Evolutionary conservation across 2,329 filamentous ascomycete species (phyloP).

Genomic region (Escovopsis sp.): DNA sequence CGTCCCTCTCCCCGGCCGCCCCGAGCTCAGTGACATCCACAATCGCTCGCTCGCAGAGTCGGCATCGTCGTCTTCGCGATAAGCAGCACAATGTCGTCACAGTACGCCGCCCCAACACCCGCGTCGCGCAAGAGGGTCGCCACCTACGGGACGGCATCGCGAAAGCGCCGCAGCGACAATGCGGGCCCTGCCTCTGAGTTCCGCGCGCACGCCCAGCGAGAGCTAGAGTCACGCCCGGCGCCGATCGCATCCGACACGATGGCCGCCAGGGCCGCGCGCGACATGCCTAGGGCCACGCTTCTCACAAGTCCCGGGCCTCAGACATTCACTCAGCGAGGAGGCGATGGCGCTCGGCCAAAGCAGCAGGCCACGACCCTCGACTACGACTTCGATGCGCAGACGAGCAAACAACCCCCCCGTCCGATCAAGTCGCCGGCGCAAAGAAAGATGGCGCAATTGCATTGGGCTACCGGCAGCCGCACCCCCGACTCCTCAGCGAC

Average conservation of each 20-base stretch:
- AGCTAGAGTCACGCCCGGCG: not conserved
- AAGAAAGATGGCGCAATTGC: not conserved
- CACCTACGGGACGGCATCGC: constrained; percentile 15
- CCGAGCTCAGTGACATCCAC: no score
- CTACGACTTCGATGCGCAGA: not conserved
- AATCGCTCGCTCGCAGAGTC: no score
- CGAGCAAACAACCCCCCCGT: not conserved
- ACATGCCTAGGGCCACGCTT: not conserved
- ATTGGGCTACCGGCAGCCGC: not conserved
- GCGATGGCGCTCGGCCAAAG: not conserved
- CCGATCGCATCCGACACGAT: not conserved
- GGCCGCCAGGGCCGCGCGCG: not conserved
- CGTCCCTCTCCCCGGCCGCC: no score
- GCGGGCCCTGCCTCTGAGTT: not conserved
- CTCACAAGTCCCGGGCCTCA: not conserved
- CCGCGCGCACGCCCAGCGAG: not conserved
- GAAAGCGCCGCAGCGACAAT: constrained; percentile 7
- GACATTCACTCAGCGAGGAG: not conserved
- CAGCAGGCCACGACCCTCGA: not conserved
- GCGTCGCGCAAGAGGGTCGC: constrained; percentile 11
- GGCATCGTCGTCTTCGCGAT: no score
- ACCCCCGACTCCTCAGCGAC: not conserved
- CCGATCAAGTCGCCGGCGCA: not conserved
- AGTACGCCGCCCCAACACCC: constrained; percentile 8
- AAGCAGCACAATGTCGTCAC: constrained; percentile 8